phyloP scores from a whole-genome alignment of 2,329 filamentous ascomycete genomes.

The Penicillium janthinellum region DNA sequence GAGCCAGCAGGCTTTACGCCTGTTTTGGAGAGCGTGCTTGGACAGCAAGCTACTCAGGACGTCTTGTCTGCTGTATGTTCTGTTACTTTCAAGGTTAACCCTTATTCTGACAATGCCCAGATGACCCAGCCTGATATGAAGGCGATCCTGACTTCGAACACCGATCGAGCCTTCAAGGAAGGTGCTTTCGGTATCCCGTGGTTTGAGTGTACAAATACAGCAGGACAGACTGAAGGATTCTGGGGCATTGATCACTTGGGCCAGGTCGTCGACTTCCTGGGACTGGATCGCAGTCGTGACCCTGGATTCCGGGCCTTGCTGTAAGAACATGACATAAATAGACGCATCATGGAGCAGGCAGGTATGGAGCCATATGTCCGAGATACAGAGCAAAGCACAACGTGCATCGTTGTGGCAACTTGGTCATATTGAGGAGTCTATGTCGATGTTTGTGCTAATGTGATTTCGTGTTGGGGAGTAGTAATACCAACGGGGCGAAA shows the following conservation, averaged over 20 bases:
- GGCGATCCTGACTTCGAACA: constrained; percentile 51
- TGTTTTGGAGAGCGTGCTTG: constrained; percentile 51
- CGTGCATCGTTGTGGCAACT: neutral
- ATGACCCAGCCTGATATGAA: constrained; percentile 47
- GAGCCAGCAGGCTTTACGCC: constrained; percentile 49
- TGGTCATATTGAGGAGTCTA: neutral
- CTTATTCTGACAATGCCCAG: neutral
- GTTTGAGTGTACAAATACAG: constrained; percentile 57
- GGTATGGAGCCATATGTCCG: no score
- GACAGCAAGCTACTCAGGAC: constrained; percentile 45
- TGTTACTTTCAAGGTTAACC: neutral
- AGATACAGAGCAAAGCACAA: neutral
- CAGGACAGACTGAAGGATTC: constrained; percentile 57
- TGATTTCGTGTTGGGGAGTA: no score
- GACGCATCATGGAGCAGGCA: neutral
- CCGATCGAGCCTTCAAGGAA: constrained; percentile 52
- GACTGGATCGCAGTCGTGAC: constrained; percentile 45
- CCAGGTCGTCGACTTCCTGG: constrained; percentile 56
- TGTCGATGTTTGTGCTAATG: neutral
- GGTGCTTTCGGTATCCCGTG: constrained; percentile 65
- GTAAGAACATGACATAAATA: neutral
- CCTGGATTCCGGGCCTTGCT: constrained; percentile 32
- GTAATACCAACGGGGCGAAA: no score
- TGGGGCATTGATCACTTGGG: constrained; percentile 65
- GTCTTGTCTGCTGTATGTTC: constrained; percentile 46